Evolutionary conservation across 345 rosid species (phyloP).

Genomic region (Gossypium thurberi): DNA sequence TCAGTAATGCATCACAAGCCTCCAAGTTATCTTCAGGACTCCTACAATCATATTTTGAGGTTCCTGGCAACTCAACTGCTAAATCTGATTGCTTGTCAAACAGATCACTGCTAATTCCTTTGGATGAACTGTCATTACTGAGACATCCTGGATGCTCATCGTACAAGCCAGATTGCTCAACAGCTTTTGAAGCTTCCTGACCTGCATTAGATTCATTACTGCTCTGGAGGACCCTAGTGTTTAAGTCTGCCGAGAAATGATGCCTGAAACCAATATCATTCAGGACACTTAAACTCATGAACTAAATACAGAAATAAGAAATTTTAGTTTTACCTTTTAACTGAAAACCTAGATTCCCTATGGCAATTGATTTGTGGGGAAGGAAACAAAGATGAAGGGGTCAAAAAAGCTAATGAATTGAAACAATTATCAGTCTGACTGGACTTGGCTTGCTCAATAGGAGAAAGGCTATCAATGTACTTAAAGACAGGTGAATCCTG

Average conservation of each 20-base stretch:
- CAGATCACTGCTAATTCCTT: constrained; percentile 18
- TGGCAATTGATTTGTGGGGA: constrained; percentile 37
- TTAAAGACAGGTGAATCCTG: constrained; percentile 75
- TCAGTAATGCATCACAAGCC: constrained; percentile 20
- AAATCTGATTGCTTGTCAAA: constrained; percentile 23
- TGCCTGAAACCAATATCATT: constrained; percentile 21
- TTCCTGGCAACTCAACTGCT: constrained; percentile 30
- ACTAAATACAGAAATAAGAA: neutral
- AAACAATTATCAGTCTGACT: constrained; percentile 22
- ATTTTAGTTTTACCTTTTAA: constrained; percentile 31
- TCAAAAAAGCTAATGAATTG: constrained; percentile 32
- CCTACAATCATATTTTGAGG: constrained; percentile 20
- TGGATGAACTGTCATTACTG: constrained; percentile 16
- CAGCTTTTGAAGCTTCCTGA: constrained; percentile 21
- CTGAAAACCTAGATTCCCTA: constrained; percentile 35
- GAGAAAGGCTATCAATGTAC: constrained; percentile 57
- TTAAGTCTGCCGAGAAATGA: constrained; percentile 28
- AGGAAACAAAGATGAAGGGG: constrained; percentile 46
- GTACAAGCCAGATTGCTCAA: constrained; percentile 14
- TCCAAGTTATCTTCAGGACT: constrained; percentile 23
- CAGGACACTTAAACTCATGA: constrained; percentile 2
- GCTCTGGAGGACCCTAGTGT: constrained; percentile 15
- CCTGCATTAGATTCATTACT: constrained; percentile 20
- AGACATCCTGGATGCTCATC: constrained; percentile 19
- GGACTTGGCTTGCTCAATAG: constrained; percentile 44